phyloP scores from a whole-genome alignment of 257 asterid genomes.

The Eucommia ulmoides region DNA sequence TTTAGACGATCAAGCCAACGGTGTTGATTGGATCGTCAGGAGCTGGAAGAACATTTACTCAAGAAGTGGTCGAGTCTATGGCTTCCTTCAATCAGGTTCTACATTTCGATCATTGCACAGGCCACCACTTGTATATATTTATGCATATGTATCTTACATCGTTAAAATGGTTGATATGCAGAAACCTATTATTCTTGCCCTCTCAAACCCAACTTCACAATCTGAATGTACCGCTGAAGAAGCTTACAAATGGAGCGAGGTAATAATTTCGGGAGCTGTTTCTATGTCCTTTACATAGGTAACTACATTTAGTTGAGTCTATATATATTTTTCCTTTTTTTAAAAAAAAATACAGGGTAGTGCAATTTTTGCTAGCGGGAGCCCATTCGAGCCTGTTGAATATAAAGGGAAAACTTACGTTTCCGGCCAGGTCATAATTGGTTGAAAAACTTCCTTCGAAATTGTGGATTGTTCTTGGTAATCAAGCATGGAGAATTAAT shows the following conservation, averaged over 20 bases:
- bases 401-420: conserved; percentile 34
- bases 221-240: conserved; percentile 71
- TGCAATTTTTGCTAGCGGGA: conserved; percentile 65
- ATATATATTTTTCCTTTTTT: no score
- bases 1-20: conserved; percentile 49
- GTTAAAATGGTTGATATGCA: conserved; percentile 13
- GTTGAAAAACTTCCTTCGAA: not conserved
- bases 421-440: conserved; percentile 40
- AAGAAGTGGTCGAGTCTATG: conserved; percentile 76
- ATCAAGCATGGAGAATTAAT: no score
- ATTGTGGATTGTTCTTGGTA: no score
- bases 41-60: conserved; percentile 81
- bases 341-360: conserved; percentile 73
- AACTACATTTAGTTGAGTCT: no score
- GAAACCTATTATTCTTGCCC: conserved; percentile 55
- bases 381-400: conserved; percentile 57
- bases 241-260: conserved; percentile 60
- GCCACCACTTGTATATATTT: not conserved
- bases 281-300: no score
- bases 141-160: not conserved
- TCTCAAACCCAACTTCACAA: conserved; percentile 64
- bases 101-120: no score
- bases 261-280: no score
- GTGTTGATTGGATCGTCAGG: conserved; percentile 90
- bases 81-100: conserved; percentile 58